phyloP scores from a whole-genome alignment of 768 basidiomycete species.

The Harrya chromipes region DNA sequence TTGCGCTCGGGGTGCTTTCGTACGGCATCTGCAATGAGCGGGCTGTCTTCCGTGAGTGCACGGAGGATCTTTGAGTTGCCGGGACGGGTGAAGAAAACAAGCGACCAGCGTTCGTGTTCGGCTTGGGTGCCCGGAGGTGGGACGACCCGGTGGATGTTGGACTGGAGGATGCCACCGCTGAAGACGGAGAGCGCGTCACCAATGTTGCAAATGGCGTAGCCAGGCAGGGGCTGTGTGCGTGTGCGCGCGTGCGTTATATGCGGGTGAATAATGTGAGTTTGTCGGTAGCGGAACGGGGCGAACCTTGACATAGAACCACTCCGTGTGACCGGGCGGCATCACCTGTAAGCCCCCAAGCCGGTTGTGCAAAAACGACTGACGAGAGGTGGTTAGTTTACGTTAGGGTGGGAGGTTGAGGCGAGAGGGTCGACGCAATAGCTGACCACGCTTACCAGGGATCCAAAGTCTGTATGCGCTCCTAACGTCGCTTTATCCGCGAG shows the following conservation, averaged over 20 bases:
- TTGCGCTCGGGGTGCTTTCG: slow-evolving; percentile 35
- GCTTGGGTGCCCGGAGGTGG: slow-evolving; percentile 60
- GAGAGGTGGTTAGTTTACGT: too few species aligned
- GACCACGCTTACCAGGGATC: slow-evolving; percentile 50
- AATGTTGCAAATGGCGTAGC: slow-evolving; percentile 58
- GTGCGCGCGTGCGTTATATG: too few species aligned
- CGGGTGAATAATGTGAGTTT: too few species aligned
- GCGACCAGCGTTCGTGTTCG: slow-evolving; percentile 55
- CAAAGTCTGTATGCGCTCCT: slow-evolving; percentile 73
- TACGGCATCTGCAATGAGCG: slow-evolving; percentile 45
- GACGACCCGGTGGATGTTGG: slow-evolving; percentile 62
- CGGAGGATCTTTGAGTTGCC: slow-evolving; percentile 49
- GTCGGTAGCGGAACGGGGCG: background rate
- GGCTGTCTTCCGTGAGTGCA: slow-evolving; percentile 50
- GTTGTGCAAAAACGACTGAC: slow-evolving; percentile 65
- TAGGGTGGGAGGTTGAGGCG: too few species aligned
- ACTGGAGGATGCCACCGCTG: slow-evolving; percentile 61
- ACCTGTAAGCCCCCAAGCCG: slow-evolving; percentile 70
- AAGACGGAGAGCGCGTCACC: slow-evolving; percentile 62
- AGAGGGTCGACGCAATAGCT: too few species aligned
- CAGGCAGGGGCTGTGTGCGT: slow-evolving; percentile 43
- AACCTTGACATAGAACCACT: slow-evolving; percentile 70
- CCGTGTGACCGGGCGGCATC: slow-evolving; percentile 53
- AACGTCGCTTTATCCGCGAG: slow-evolving; percentile 39
- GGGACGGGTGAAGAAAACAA: slow-evolving; percentile 68